Evolutionary conservation across 495 filamentous ascomycete genomes (phyloP).

Genomic region (Penicillium taxi): DNA sequence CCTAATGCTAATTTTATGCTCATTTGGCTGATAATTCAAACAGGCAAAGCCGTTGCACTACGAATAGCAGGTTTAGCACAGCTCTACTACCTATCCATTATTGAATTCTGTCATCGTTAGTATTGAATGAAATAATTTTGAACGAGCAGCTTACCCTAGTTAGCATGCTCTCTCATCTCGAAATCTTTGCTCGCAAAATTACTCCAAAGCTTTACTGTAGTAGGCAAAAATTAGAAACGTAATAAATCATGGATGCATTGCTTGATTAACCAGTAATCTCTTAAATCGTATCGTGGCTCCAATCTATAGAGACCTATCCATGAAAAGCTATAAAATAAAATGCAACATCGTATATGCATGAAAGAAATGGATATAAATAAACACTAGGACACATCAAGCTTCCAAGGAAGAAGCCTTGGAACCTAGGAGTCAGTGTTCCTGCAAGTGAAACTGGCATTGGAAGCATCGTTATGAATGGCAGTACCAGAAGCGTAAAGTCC

Average conservation of each 20-base stretch:
- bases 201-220: too few relatives aligned
- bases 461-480: slow-evolving; percentile 32
- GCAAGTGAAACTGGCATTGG: slow-evolving; percentile 27
- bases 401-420: background rate
- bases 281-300: slow-evolving; percentile 1
- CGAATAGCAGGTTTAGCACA: too few relatives aligned
- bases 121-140: too few relatives aligned
- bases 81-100: too few relatives aligned
- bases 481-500: slow-evolving; percentile 35
- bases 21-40: too few relatives aligned
- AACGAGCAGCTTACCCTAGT: too few relatives aligned
- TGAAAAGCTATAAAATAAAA: slow-evolving; percentile 7
- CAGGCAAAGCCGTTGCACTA: too few relatives aligned
- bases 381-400: background rate
- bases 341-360: slow-evolving; percentile 5
- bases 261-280: slow-evolving; percentile 14
- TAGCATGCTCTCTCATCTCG: too few relatives aligned
- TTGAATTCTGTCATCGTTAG: too few relatives aligned
- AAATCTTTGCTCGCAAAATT: too few relatives aligned
- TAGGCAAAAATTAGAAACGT: too few relatives aligned
- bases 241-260: background rate
- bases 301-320: slow-evolving; percentile 10
- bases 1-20: too few relatives aligned
- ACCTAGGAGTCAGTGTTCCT: slow-evolving; percentile 20
- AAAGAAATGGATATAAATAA: slow-evolving; percentile 4